Conservation (phyloP, 345 rosid genomes). For the Ceriops decandra region DNA sequence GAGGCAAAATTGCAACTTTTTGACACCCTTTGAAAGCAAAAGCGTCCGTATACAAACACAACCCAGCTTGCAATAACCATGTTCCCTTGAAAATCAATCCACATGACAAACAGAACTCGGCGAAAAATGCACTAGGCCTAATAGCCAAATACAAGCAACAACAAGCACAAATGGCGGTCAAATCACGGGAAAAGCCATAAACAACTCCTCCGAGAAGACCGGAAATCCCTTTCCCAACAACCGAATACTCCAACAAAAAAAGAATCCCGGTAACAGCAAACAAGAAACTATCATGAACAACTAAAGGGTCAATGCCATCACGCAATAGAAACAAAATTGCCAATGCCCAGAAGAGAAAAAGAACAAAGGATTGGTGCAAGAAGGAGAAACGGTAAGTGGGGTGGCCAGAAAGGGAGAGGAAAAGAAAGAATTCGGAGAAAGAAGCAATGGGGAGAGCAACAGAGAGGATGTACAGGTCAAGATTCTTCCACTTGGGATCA, state of each 20-base stretch:
- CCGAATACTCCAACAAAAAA: conserved; percentile 40
- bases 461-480: conserved; percentile 47
- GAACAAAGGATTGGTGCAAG: conserved; percentile 36
- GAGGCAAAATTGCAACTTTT: conserved; percentile 24
- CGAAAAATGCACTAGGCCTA: conserved; percentile 44
- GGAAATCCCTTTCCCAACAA: conserved; percentile 37
- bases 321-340: conserved; percentile 32
- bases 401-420: conserved; percentile 39
- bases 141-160: conserved; percentile 52
- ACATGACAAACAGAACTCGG: conserved; percentile 42
- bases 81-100: conserved; percentile 51
- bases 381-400: conserved; percentile 48
- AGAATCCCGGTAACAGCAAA: conserved; percentile 33
- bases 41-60: conserved; percentile 42
- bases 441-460: conserved; percentile 54
- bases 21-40: conserved; percentile 46
- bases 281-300: conserved; percentile 29
- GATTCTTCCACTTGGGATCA: conserved; percentile 38
- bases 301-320: conserved; percentile 25
- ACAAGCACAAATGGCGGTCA: conserved; percentile 43
- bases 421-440: conserved; percentile 43
- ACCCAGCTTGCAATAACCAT: conserved; percentile 54
- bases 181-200: conserved; percentile 34
- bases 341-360: conserved; percentile 46
- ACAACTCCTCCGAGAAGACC: conserved; percentile 33